These are phyloP conservation scores for Pezicula rhizophila DNA, from an alignment of 2,329 filamentous ascomycete genomes.

Conservation along the genomic window DNA sequence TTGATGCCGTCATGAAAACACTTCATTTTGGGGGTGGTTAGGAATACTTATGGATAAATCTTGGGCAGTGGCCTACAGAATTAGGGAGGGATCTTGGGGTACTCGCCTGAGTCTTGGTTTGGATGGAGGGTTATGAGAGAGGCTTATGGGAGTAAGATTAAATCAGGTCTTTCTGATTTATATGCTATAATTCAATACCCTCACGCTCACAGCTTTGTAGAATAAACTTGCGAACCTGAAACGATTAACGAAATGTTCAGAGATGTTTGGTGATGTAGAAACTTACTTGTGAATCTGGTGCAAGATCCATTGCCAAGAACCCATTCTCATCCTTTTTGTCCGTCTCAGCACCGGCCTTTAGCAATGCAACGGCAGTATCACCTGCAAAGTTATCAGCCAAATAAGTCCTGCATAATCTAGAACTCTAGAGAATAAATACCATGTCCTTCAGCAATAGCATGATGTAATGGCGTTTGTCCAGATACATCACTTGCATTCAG, in stretches of 20 bases:
- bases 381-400: constrained; percentile 35
- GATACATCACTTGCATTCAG: constrained; percentile 76
- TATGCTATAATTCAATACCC: constrained; percentile 58
- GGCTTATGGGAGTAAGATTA: not conserved
- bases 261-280: not conserved
- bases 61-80: too few species aligned
- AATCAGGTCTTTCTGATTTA: not conserved
- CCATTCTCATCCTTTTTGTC: constrained; percentile 72
- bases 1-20: constrained; percentile 12
- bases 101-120: not conserved
- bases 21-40: not conserved
- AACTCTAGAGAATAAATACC: constrained; percentile 37
- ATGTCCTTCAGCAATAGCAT: constrained; percentile 72
- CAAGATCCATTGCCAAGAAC: constrained; percentile 68
- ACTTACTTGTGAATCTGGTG: constrained; percentile 76
- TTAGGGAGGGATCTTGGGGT: too few species aligned
- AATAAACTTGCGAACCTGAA: constrained; percentile 53
- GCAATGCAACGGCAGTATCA: constrained; percentile 73
- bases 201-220: constrained; percentile 74
- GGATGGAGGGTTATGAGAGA: not conserved
- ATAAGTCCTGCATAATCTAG: not conserved
- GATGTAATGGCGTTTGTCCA: constrained; percentile 85
- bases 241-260: constrained; percentile 6
- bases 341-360: constrained; percentile 79
- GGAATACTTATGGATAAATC: not conserved